Evolutionary conservation across 768 basidiomycete genomes (phyloP).

Genomic region (Guyanaporus albipodus): DNA sequence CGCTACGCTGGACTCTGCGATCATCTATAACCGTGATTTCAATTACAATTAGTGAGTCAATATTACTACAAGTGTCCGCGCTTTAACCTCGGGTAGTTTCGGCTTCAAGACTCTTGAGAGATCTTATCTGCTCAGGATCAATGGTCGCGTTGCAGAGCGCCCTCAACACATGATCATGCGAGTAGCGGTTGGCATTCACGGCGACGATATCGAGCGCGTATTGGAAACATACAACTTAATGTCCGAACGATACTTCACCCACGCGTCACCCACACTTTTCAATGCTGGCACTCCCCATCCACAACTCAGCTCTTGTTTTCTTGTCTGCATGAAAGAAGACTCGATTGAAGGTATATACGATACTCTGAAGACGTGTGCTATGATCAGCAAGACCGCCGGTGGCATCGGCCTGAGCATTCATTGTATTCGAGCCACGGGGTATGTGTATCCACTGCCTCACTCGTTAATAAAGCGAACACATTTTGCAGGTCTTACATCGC

Average conservation of each 20-base stretch:
- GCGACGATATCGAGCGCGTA: slow-evolving; percentile 79
- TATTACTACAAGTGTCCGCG: background rate
- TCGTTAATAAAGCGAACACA: background rate
- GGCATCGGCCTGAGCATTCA: slow-evolving; percentile 96
- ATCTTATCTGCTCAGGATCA: slow-evolving; percentile 91
- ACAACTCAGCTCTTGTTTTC: slow-evolving; percentile 96
- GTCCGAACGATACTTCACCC: slow-evolving; percentile 98
- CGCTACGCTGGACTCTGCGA: slow-evolving; percentile 80
- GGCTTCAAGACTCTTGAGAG: slow-evolving; percentile 99
- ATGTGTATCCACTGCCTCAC: slow-evolving; percentile 20
- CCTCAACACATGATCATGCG: slow-evolving; percentile 99
- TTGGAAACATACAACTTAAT: slow-evolving; percentile 93
- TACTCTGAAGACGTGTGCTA: slow-evolving; percentile 94
- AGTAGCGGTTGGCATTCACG: slow-evolving; percentile 97
- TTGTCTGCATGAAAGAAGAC: slow-evolving; percentile 97
- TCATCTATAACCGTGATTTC: slow-evolving; percentile 98
- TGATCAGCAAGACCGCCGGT: slow-evolving; percentile 99
- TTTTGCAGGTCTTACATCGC: slow-evolving; percentile 87
- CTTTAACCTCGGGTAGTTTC: slow-evolving; percentile 50
- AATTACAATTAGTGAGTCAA: slow-evolving; percentile 84
- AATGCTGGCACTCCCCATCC: slow-evolving; percentile 95
- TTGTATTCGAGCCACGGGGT: slow-evolving; percentile 95
- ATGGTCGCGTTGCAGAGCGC: slow-evolving; percentile 92
- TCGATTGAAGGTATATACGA: slow-evolving; percentile 99
- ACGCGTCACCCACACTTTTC: slow-evolving; percentile 96